Base-by-base conservation (phyloP, 257 asterid species). In the Nicotiana otophora region DNA sequence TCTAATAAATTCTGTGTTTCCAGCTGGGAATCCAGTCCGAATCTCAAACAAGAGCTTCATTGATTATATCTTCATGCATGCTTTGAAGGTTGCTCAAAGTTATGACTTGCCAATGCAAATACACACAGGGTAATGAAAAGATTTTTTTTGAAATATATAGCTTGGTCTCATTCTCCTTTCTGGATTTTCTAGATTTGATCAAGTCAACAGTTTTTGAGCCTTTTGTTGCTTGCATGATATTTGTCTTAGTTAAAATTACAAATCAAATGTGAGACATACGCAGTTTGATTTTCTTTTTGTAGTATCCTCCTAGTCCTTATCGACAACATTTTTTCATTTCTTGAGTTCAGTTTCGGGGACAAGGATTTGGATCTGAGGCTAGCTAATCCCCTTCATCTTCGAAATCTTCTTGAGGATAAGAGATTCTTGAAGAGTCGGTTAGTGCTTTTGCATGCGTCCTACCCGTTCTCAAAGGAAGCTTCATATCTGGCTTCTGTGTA, bases 401-500 rank as follows among this genome's bases (percentile, higher is more conserved):
- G 98, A 51, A 82, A 87, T 72, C 85, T 94, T 91, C 97, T 96
- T 3, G 98, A 94, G 87, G 98, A 96, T 86, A 86, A 86, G 81
- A 93, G 95, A 91, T 96, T 94, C 90, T 84, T 84, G 81, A 88
- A 87, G 85, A 87, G 90, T 63, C 86, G 89, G 81, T 87, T 96
- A 57, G 99, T 96, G 84, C 93, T 96, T 81, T 83, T 96, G 10
- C 99, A 96, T 55, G 97, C 99, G 28, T 94, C 98, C 53, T 96
- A 96, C 87, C 99, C 99, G 5, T 96, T 92, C 88, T 90, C 96
- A 69, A 93, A 78, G 88, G 99, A 96, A 90, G 99, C 98, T 76
- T 96, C 99, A 81, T 96, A 88, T 86, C 83, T 96, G 87, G 98
- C 99, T 83, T 96, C 96, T 72, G 98, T 96, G 67, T 96, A 96